Evolutionary conservation across 202 grass and related monocot species (phyloP), one percentile per base, ranked within the genome.

Genomic region (Carex sylvatica): DNA sequence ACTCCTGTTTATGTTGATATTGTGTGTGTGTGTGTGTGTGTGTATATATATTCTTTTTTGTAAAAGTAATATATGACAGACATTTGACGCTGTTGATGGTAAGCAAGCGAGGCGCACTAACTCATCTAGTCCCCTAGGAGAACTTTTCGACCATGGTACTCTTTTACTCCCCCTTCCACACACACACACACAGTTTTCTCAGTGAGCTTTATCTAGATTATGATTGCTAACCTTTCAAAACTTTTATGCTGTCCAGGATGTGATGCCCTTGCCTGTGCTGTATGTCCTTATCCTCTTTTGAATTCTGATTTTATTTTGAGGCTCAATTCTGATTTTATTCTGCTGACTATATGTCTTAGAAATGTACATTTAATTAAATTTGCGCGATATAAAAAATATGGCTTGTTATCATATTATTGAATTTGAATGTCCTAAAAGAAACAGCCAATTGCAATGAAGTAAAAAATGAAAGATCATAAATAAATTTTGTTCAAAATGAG

Each of bases 41-140:
- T 40, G 6, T 40, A 7, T 40, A 7, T 40, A 20, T 46, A 35
- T 35, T 4, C 4, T 79, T 3, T 86, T 63, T 74, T 85, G 11
- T 87, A 26, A 85, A 90, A 56, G 83, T 4, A 42, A 64, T 79
- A 12, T 91, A 33, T 80, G 44, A 63, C 88, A 99, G 96, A 99
- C 96, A 83, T 98, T 98, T 89, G 95, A 98, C 89, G 95, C 95
- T 81, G 89, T 98, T 84, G 95, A 98, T 93, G 95, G 95, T 83
- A 98, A 98, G 85, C 95, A 98, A 95, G 95, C 95, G 15, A 98
- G 95, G 78, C 92, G 95, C 14, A 98, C 95, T 78, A 95, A 92
- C 84, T 98, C 95, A 82, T 98, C 95, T 40, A 98, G 95, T 90
- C 95, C 95, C 84, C 79, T 98, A 78, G 95, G 95, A 93, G 95